A percentile compares a stretch with the other conserved stretches of the same genome.
Evolutionary conservation across 1,139 yeast species (phyloP).

Genomic region (Kodamaea alishanica): DNA sequence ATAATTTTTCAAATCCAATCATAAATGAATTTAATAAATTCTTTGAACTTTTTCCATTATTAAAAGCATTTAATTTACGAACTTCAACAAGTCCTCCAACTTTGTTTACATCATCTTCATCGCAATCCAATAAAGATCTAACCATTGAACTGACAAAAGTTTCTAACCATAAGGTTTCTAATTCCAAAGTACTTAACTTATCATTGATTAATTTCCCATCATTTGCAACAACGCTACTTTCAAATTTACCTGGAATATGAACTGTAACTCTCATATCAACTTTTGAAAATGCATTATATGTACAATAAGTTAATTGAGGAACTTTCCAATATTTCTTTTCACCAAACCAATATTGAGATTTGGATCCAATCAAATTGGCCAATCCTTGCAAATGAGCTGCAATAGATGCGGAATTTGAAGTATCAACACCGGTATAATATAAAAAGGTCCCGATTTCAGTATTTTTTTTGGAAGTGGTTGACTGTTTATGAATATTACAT

Average conservation of each 20-base stretch:
- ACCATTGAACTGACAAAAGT: slow-evolving; percentile 65
- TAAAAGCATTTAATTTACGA: slow-evolving; percentile 55
- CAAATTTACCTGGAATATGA: slow-evolving; percentile 50
- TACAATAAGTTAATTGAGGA: slow-evolving; percentile 54
- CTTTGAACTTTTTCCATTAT: slow-evolving; percentile 34
- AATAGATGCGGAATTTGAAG: slow-evolving; percentile 54
- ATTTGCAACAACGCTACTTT: slow-evolving; percentile 41
- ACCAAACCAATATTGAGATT: slow-evolving; percentile 56
- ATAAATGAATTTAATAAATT: slow-evolving; percentile 55
- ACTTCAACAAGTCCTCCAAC: slow-evolving; percentile 52
- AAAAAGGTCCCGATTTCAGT: slow-evolving; percentile 50
- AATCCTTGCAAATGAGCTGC: slow-evolving; percentile 75
- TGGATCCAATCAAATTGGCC: slow-evolving; percentile 62
- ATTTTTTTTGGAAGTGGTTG: slow-evolving; percentile 36
- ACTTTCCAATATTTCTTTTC: slow-evolving; percentile 75
- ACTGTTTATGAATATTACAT: slow-evolving; percentile 61
- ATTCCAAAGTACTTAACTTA: slow-evolving; percentile 31
- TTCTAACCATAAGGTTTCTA: slow-evolving; percentile 55
- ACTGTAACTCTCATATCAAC: slow-evolving; percentile 29
- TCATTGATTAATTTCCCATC: slow-evolving; percentile 46
- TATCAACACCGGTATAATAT: slow-evolving; percentile 56
- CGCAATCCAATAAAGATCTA: slow-evolving; percentile 66
- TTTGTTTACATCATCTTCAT: slow-evolving; percentile 56
- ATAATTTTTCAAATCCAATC: slow-evolving; percentile 55
- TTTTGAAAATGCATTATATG: slow-evolving; percentile 47